phyloP scores from a whole-genome alignment of 495 filamentous ascomycete genomes.

The Wilcoxina mikolae region DNA sequence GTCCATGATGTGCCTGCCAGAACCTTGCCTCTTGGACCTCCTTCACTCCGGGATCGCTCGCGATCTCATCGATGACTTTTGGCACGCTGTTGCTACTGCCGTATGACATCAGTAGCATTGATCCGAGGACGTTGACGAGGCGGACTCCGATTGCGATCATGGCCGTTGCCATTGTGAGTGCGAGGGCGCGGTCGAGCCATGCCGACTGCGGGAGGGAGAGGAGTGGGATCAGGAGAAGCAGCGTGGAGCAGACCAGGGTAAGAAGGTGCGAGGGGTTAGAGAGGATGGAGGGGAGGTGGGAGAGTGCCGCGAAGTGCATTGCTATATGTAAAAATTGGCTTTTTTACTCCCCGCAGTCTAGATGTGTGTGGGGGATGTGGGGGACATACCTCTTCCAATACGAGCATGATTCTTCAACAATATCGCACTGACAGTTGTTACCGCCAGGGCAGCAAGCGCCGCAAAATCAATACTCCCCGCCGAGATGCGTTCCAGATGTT shows the following conservation, averaged over 20 bases:
- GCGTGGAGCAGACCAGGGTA: conserved; percentile 65
- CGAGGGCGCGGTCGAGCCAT: conserved; percentile 70
- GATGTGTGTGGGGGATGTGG: background rate
- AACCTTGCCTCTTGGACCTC: conserved; percentile 78
- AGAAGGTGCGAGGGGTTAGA: conserved; percentile 90
- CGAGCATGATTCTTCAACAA: conserved; percentile 80
- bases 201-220: conserved; percentile 58
- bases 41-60: conserved; percentile 57
- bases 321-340: too few relatives aligned
- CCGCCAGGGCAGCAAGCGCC: conserved; percentile 69
- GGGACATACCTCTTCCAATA: conserved; percentile 60
- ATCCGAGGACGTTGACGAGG: conserved; percentile 67
- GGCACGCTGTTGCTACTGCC: conserved; percentile 43
- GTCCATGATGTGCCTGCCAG: conserved; percentile 96
- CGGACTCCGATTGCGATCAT: conserved; percentile 80
- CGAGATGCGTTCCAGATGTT: conserved; percentile 50
- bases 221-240: conserved; percentile 72
- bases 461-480: conserved; percentile 65
- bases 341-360: too few relatives aligned
- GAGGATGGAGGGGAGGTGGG: conserved; percentile 62
- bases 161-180: conserved; percentile 56
- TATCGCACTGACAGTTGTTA: conserved; percentile 75
- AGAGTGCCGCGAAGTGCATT: conserved; percentile 66
- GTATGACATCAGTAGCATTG: conserved; percentile 92
- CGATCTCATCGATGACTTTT: conserved; percentile 70